Evolutionary conservation across 257 asterid species (phyloP).

Genomic region (Capsicum baccatum): DNA sequence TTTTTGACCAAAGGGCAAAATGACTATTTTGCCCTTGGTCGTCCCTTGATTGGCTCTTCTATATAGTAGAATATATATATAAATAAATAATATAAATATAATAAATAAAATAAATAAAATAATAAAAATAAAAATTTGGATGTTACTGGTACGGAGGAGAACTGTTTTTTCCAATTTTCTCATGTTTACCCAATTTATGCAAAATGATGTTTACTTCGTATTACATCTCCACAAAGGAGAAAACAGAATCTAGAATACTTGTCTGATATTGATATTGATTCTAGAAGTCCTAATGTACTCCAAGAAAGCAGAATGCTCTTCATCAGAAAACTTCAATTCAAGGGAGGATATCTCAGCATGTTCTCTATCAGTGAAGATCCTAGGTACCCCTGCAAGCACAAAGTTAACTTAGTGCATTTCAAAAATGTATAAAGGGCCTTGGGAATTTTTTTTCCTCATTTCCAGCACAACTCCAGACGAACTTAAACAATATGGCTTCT

Average conservation of each 20-base stretch:
- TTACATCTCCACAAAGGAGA: neutral
- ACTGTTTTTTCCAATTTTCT: neutral
- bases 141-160: neutral
- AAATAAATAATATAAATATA: no score
- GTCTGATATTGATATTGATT: constrained; percentile 95
- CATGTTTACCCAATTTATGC: neutral
- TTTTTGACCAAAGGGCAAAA: no score
- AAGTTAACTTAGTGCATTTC: neutral
- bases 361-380: constrained; percentile 77
- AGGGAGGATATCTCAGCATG: constrained; percentile 68
- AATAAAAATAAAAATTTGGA: neutral
- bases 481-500: constrained; percentile 12
- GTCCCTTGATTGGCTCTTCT: no score
- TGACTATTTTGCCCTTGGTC: no score
- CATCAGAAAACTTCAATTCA: constrained; percentile 57
- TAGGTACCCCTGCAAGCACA: constrained; percentile 76
- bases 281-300: constrained; percentile 77
- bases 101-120: no score
- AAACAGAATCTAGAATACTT: constrained; percentile 53
- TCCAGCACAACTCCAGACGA: neutral
- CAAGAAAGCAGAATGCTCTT: constrained; percentile 53
- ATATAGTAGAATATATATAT: no score
- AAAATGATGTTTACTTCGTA: neutral
- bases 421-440: neutral
- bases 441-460: neutral